phyloP scores from a whole-genome alignment of 2,329 filamentous ascomycete genomes.

The Fusarium ambrosium region DNA sequence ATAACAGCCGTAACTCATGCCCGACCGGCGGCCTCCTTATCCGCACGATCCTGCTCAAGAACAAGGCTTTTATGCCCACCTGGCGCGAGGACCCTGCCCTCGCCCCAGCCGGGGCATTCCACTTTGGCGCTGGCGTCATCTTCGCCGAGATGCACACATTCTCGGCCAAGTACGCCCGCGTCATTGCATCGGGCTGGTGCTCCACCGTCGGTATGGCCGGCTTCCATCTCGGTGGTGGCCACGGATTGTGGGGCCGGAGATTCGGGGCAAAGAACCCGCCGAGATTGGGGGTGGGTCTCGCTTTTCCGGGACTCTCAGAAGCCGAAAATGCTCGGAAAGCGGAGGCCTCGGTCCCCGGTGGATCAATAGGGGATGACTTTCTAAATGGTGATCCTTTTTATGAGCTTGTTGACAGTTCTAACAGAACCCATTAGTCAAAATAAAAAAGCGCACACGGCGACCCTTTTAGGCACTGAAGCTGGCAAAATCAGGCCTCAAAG shows the following conservation, averaged over 20 bases:
- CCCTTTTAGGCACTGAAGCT: too few species aligned
- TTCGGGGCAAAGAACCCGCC: too few species aligned
- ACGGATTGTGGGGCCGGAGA: slow-evolving; percentile 1
- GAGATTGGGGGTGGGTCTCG: too few species aligned
- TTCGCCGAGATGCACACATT: slow-evolving; percentile 20
- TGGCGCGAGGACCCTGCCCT: not conserved
- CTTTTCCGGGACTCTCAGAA: too few species aligned
- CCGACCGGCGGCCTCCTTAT: not conserved
- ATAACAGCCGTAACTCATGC: not conserved
- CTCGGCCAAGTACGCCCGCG: slow-evolving; percentile 6
- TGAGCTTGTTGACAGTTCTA: too few species aligned
- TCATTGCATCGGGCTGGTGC: slow-evolving; percentile 10
- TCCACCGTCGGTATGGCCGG: slow-evolving; percentile 23
- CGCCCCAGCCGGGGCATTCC: not conserved
- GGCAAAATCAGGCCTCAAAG: too few species aligned
- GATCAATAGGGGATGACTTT: too few species aligned
- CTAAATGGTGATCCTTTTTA: too few species aligned
- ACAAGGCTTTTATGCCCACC: not conserved
- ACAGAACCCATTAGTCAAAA: too few species aligned
- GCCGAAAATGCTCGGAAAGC: too few species aligned
- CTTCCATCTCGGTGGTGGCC: slow-evolving; percentile 24
- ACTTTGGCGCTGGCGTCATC: slow-evolving; percentile 11
- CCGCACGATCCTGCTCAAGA: not conserved
- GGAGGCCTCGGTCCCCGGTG: too few species aligned
- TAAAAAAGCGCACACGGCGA: too few species aligned